Evolutionary conservation across 1,284 basidiomycete species (phyloP).

Genomic region (Austropuccinia psidii): DNA sequence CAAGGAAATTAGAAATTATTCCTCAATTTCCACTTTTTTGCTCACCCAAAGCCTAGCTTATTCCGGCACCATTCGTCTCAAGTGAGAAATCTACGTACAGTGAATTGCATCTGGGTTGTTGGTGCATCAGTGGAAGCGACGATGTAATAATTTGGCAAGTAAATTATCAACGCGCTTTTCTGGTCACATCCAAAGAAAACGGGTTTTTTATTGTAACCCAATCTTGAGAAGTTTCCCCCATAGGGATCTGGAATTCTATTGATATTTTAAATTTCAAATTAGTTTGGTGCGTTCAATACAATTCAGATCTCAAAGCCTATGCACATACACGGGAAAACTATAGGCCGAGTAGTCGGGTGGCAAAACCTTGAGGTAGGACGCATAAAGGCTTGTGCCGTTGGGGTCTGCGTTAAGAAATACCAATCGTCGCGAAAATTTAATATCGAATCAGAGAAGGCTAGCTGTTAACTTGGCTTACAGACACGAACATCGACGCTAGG

Average conservation of each 20-base stretch:
- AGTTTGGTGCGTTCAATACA: not conserved
- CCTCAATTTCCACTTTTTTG: not conserved
- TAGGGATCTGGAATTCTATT: conserved; percentile 35
- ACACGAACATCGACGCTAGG: conserved; percentile 29
- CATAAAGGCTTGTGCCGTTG: conserved; percentile 34
- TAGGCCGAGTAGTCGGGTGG: conserved; percentile 31
- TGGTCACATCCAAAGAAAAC: conserved; percentile 36
- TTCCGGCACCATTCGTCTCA: too few relatives aligned
- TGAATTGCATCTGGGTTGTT: conserved; percentile 34
- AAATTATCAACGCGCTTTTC: conserved; percentile 12
- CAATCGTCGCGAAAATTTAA: not conserved
- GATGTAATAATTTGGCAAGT: conserved; percentile 30
- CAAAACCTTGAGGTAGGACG: conserved; percentile 26
- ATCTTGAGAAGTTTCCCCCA: conserved; percentile 29
- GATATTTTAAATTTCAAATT: not conserved
- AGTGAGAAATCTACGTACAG: conserved; percentile 3
- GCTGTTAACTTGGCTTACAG: conserved; percentile 10
- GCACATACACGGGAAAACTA: conserved; percentile 27
- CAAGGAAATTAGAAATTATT: not conserved
- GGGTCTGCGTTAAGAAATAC: conserved; percentile 10
- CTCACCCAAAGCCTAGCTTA: too few relatives aligned
- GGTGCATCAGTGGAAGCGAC: conserved; percentile 35
- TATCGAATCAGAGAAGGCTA: not conserved
- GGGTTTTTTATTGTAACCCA: conserved; percentile 34
- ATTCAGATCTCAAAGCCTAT: not conserved